phyloP scores from a whole-genome alignment of 352 stramenopile genomes.

The Elongisporangium prolatum region DNA sequence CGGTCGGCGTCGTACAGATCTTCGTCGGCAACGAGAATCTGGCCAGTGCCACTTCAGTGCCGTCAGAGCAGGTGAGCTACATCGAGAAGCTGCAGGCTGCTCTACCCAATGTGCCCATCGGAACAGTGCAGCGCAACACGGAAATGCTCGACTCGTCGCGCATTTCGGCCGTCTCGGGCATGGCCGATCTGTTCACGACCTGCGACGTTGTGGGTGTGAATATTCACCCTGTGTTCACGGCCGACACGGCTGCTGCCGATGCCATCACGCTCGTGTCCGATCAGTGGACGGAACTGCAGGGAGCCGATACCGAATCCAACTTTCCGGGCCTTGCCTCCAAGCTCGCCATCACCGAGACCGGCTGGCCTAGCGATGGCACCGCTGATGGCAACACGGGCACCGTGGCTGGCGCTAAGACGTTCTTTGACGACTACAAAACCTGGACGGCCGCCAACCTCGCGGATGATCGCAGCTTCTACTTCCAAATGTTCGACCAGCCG shows the following conservation, averaged over 20 bases:
- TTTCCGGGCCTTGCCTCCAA: constrained; percentile 43
- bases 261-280: constrained; percentile 36
- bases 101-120: constrained; percentile 25
- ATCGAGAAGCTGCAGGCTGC: constrained; percentile 31
- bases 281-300: constrained; percentile 40
- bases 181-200: constrained; percentile 34
- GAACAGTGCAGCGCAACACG: constrained; percentile 48
- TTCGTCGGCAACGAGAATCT: constrained; percentile 66
- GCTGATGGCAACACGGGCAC: constrained; percentile 37
- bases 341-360: constrained; percentile 53
- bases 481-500: constrained; percentile 59
- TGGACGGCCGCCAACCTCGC: constrained; percentile 27
- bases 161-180: constrained; percentile 22
- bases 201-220: constrained; percentile 69
- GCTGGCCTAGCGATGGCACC: constrained; percentile 46
- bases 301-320: constrained; percentile 22
- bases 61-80: constrained; percentile 32
- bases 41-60: constrained; percentile 20
- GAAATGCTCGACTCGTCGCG: constrained; percentile 38
- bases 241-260: constrained; percentile 19
- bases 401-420: constrained; percentile 28
- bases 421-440: constrained; percentile 30
- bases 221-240: constrained; percentile 63
- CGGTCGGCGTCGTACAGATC: constrained; percentile 39
- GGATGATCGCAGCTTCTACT: constrained; percentile 40